phyloP scores from a whole-genome alignment of 352 stramenopile genomes.

The Halophytophthora polymorphica region DNA sequence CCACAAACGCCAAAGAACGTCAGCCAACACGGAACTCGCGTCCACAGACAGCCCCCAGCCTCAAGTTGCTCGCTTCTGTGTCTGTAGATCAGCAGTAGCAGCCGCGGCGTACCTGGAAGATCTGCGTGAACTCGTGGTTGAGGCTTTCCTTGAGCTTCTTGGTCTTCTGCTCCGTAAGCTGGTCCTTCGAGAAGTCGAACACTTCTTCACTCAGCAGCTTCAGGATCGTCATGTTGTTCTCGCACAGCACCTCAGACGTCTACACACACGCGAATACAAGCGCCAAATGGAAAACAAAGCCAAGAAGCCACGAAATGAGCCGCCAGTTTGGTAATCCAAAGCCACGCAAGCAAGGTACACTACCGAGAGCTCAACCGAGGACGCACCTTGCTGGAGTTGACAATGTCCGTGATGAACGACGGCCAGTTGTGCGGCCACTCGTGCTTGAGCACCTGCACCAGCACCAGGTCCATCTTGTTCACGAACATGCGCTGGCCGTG shows the following conservation, averaged over 20 bases:
- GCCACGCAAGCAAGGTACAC: constrained; percentile 12
- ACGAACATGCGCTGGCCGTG: constrained; percentile 92
- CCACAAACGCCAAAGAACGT: constrained; percentile 9
- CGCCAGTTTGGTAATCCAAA: not conserved
- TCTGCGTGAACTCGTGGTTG: constrained; percentile 97
- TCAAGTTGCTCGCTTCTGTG: constrained; percentile 3
- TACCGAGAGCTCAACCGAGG: not conserved
- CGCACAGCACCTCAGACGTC: constrained; percentile 96
- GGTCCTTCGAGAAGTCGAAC: constrained; percentile 99
- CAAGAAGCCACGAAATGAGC: not conserved
- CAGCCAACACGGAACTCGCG: constrained; percentile 4
- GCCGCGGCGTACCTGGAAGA: constrained; percentile 83
- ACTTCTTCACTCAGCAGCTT: constrained; percentile 98
- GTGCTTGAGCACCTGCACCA: constrained; percentile 98
- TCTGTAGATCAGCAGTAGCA: not conserved
- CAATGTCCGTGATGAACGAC: constrained; percentile 97
- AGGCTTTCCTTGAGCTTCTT: constrained; percentile 98
- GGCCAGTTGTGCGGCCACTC: constrained; percentile 99
- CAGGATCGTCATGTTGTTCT: constrained; percentile 99
- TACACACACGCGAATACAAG: constrained; percentile 20
- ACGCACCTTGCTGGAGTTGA: constrained; percentile 88
- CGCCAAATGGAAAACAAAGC: not conserved
- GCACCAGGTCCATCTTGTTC: constrained; percentile 95
- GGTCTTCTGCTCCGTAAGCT: constrained; percentile 98
- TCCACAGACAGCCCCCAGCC: not conserved